Percentiles rank a stretch among this genome's conserved stretches.
These are phyloP conservation scores for Stephania yunnanensis DNA, from an alignment of 164 flowering plant genomes.

Conservation along the genomic window DNA sequence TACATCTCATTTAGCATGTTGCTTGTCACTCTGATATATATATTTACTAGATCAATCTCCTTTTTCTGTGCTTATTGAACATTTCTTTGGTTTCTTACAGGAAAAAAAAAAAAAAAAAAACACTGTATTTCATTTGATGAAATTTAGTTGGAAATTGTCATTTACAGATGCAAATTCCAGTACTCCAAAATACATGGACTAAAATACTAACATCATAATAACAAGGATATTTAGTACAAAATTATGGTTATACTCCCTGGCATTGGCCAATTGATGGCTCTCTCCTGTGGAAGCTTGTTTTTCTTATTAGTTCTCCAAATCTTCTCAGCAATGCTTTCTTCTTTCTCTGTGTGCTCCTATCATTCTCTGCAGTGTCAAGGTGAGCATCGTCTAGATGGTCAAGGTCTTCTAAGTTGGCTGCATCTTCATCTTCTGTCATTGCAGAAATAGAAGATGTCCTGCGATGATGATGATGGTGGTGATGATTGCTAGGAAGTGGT, in stretches of 20 bases:
- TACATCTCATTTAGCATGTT: too few species aligned
- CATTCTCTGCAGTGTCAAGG: conserved; percentile 37
- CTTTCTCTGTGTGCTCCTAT: conserved; percentile 35
- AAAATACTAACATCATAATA: background rate
- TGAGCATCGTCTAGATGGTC: conserved; percentile 35
- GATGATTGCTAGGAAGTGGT: background rate
- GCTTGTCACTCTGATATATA: too few species aligned
- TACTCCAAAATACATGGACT: background rate
- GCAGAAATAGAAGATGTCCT: conserved; percentile 23
- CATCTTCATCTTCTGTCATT: conserved; percentile 28
- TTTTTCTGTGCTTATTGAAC: too few species aligned
- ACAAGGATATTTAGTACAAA: background rate
- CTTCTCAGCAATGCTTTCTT: conserved; percentile 50
- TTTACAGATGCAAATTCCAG: background rate
- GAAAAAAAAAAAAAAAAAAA: too few species aligned
- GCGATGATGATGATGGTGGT: conserved; percentile 17
- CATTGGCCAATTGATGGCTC: conserved; percentile 15
- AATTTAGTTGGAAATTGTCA: background rate
- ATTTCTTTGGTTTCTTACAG: background rate
- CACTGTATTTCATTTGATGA: background rate
- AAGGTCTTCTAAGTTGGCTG: conserved; percentile 28
- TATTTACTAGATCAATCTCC: too few species aligned
- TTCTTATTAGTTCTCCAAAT: conserved; percentile 55
- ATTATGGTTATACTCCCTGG: background rate
- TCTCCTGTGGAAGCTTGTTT: conserved; percentile 24